Conservation (phyloP, 2,329 filamentous ascomycete genomes). For the Thielaviopsis euricoi region DNA sequence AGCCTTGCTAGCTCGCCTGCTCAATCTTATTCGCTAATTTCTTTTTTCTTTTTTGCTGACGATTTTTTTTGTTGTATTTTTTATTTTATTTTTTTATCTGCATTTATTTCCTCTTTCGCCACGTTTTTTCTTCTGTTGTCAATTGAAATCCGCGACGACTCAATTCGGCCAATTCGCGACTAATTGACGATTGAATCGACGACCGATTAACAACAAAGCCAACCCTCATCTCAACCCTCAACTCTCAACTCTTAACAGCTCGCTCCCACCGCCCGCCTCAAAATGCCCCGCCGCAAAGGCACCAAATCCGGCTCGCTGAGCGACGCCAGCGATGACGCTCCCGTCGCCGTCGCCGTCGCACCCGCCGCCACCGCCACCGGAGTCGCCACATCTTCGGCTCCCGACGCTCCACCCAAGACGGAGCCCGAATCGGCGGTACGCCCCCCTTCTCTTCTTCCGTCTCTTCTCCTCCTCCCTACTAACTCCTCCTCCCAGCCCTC, state of each 20-base stretch:
- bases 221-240: too few relatives aligned
- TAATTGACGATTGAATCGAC: too few relatives aligned
- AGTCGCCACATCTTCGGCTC: too few relatives aligned
- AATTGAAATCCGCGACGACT: too few relatives aligned
- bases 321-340: slow-evolving; percentile 43
- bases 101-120: not conserved
- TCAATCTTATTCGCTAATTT: not conserved
- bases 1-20: too few relatives aligned
- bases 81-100: not conserved
- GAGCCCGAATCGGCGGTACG: not conserved
- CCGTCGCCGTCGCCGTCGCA: slow-evolving; percentile 16
- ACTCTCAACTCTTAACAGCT: not conserved
- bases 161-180: too few relatives aligned
- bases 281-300: slow-evolving; percentile 26
- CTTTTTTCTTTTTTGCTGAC: not conserved
- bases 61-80: not conserved
- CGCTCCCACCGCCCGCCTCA: not conserved
- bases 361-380: slow-evolving; percentile 18
- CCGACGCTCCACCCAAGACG: not conserved
- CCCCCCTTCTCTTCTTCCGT: not conserved
- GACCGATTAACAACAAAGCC: too few relatives aligned
- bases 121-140: not conserved
- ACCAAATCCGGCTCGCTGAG: slow-evolving; percentile 51
- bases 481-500: not conserved
- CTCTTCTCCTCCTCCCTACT: not conserved